Evolutionary conservation across 225 moss, liverwort and hornwort genomes (phyloP), one percentile per base, ranked within the genome.

Genomic region (Bryoerythrophyllum caledonicum): DNA sequence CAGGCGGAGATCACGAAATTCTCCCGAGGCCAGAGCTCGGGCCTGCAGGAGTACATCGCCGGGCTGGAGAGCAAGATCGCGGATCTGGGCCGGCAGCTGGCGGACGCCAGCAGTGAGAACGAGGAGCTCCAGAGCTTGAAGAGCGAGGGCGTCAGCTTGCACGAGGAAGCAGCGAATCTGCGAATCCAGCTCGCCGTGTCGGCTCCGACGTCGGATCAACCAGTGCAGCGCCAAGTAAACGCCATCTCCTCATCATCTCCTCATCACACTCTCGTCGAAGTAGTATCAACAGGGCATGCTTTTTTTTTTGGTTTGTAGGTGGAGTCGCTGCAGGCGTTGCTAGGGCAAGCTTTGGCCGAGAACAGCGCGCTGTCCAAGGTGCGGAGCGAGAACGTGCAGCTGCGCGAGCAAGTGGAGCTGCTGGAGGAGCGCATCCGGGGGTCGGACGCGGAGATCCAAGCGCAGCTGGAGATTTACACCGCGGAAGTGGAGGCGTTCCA

Each of bases 401-500:
- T 94, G 76, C 88, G 71, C 35, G 64, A 94, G 67, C 86, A 94
- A 71, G 88, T 92, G 61, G 63, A 73, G 59, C 53, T 90, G 44
- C 74, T 94, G 82, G 91, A 94, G 73, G 79, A 86, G 58, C 88
- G 83, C 67, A 74, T 92, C 40, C 78, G 78, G 32, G 91, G 92
- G 55, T 92, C 96, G 61, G 96, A 93, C 80, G 89, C 80, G 37
- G 89, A 91, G 76, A 87, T 91, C 21, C 85, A 84, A 30, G 72
- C 91, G 25, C 91, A 92, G 79, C 62, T 94, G n/a, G 76, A 84
- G 72, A 44, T 79, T 27, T 91, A 93, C 69, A 75, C 85, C 41
- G 89, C 82, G 51, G 93, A 96, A 81, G 91, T 92, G 76, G 92
- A 91, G 75, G 80, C 88, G 8, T 94, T 96, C 75, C 96, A 92